These are phyloP conservation scores for Colletotrichum limetticola DNA, from an alignment of 2,329 filamentous ascomycete genomes.

Conservation along the genomic window DNA sequence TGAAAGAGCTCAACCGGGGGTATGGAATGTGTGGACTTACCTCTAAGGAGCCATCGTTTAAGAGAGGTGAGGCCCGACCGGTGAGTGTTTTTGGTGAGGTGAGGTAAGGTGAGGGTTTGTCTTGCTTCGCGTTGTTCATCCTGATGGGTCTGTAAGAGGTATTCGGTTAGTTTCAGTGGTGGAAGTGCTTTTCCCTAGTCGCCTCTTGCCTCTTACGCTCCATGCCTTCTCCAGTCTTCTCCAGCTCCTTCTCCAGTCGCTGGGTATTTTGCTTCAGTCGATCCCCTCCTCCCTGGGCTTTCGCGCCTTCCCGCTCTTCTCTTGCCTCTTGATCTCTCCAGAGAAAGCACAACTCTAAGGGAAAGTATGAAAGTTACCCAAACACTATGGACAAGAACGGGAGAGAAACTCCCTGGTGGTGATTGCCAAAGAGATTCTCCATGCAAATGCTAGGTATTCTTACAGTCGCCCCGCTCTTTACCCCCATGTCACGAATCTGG, in stretches of 20 bases:
- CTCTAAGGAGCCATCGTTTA: not conserved
- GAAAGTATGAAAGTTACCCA: not conserved
- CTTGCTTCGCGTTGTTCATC: constrained; percentile 9
- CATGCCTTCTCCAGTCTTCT: not conserved
- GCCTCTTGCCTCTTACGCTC: not conserved
- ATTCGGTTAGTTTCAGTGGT: not conserved
- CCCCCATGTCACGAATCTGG: not conserved
- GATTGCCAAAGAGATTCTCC: constrained; percentile 6
- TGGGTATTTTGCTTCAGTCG: constrained; percentile 1
- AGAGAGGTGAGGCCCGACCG: not conserved
- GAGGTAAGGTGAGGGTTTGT: not conserved
- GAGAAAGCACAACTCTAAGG: not conserved
- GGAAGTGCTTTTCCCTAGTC: not conserved
- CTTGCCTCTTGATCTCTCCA: no score
- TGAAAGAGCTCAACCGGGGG: constrained; percentile 14
- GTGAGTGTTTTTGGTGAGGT: constrained; percentile 24
- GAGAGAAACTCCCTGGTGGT: not conserved
- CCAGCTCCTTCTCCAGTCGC: not conserved
- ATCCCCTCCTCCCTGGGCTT: not conserved
- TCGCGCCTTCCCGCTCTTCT: not conserved
- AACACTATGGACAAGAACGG: constrained; percentile 2
- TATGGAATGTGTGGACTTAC: constrained; percentile 13
- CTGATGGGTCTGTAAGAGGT: constrained; percentile 2
- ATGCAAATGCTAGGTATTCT: constrained; percentile 6
- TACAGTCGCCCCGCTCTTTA: not conserved